Conservation (phyloP, 345 rosid species). For the Salix viminalis region DNA sequence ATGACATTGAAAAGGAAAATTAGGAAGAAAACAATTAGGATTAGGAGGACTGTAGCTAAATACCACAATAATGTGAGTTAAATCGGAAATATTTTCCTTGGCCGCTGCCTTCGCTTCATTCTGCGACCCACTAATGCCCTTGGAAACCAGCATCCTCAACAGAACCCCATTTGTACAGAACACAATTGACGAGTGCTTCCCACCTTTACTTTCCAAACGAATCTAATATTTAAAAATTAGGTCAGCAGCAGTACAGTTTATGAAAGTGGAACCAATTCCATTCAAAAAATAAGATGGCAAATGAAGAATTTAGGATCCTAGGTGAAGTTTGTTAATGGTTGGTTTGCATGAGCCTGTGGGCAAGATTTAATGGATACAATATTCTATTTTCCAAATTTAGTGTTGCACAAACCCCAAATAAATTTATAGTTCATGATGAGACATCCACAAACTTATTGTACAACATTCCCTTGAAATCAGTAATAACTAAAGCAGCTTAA, state of each 20-base stretch:
- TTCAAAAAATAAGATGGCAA: too few relatives aligned
- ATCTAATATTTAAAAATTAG: slow-evolving; percentile 41
- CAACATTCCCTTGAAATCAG: background rate
- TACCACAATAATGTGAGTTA: slow-evolving; percentile 98
- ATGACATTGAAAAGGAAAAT: background rate
- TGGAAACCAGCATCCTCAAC: slow-evolving; percentile 68
- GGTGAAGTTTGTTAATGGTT: background rate
- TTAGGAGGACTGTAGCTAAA: slow-evolving; percentile 9
- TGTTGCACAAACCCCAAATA: background rate
- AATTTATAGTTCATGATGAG: background rate
- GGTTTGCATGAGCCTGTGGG: background rate
- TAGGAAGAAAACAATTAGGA: background rate
- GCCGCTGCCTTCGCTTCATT: slow-evolving; percentile 19
- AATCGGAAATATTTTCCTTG: slow-evolving; percentile 43
- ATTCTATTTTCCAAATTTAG: background rate
- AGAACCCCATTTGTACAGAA: slow-evolving; percentile 95
- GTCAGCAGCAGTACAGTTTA: slow-evolving; percentile 12
- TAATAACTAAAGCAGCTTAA: background rate
- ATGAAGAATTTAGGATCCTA: background rate
- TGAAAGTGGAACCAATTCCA: background rate
- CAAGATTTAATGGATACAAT: background rate
- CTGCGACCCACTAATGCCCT: slow-evolving; percentile 35
- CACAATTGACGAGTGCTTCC: slow-evolving; percentile 75
- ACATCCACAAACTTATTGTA: background rate
- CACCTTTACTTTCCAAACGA: slow-evolving; percentile 88